Base-by-base conservation (phyloP, 129 eudicot species). In the Escallonia rubra region DNA sequence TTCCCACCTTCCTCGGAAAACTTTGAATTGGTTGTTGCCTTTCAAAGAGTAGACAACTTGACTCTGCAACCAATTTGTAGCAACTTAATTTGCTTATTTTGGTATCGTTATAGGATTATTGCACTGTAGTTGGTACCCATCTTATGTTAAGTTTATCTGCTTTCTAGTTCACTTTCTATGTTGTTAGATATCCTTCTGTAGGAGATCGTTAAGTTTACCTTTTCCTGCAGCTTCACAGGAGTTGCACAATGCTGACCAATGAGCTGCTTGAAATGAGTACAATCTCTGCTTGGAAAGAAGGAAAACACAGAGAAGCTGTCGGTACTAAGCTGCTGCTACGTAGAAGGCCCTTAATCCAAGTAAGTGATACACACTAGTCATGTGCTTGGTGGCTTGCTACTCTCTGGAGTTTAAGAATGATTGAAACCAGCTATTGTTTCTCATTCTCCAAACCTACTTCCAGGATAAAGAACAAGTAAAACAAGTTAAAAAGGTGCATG, bases 231-330 rank as follows among this genome's bases (percentile, higher is more conserved):
- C 87, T 88, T 52, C 88, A 80, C 52, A 64, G 74, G 64, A 85
- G 67, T 64, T 79, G 61, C 39, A 71, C 81, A 42, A 67, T 74
- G 82, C 57, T 75, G 42, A 56, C 79, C 43, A 80, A 77, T 65
- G 79, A 66, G 53, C 64, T 69, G 53, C 82, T 69, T 50, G 82
- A 78, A 9, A 43, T 73, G 42, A 66, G 72, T 57, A 83, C 95
- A 49, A 72, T 88, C 59, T 88, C 88, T 64, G 74, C 85, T 60
- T 74, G 90, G 85, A 88, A 88, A 85, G 81, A 73, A 76, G 72
- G 80, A 58, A 88, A 88, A 67, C 74, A 61, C 14, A 40, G 69
- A 64, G 76, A 74, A 43, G 71, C 47, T 6, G 41, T 42, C 8
- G 66, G 69, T 41, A 55, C 76, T 65, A 4, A 51, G 43, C 41